Conservation (phyloP, 495 filamentous ascomycete species). For the Annulohypoxylon stygium region DNA sequence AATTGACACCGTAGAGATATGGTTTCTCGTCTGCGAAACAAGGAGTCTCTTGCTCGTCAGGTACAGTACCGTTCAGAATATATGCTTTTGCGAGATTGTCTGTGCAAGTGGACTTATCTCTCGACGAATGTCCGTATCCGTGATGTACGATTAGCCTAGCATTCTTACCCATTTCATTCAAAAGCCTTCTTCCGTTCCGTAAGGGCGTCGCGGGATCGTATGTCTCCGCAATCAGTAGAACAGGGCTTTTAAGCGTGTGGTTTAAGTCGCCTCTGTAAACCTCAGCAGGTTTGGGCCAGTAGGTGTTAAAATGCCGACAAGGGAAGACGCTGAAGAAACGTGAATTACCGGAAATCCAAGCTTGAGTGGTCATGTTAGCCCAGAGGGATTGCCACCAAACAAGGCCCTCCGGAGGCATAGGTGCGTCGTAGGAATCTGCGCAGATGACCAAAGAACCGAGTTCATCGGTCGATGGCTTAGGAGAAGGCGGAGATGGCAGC, state of each 20-base stretch:
- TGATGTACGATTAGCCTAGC: slow-evolving; percentile 61
- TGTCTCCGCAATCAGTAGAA: slow-evolving; percentile 61
- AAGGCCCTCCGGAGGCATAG: slow-evolving; percentile 53
- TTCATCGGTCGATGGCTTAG: slow-evolving; percentile 51
- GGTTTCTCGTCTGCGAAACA: slow-evolving; percentile 62
- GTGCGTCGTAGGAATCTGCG: slow-evolving; percentile 58
- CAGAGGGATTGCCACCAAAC: slow-evolving; percentile 60
- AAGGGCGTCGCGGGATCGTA: slow-evolving; percentile 64
- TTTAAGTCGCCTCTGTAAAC: slow-evolving; percentile 60
- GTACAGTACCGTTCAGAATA: slow-evolving; percentile 55
- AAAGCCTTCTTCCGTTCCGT: slow-evolving; percentile 57
- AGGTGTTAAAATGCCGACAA: slow-evolving; percentile 57
- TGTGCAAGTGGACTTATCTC: slow-evolving; percentile 59
- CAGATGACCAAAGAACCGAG: slow-evolving; percentile 59
- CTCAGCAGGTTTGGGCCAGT: slow-evolving; percentile 60
- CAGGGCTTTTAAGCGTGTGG: slow-evolving; percentile 56
- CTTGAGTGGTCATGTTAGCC: slow-evolving; percentile 57
- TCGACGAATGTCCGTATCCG: slow-evolving; percentile 61
- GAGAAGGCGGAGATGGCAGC: slow-evolving; percentile 45
- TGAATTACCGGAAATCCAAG: slow-evolving; percentile 61
- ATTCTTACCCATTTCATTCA: slow-evolving; percentile 59
- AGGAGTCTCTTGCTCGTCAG: slow-evolving; percentile 53
- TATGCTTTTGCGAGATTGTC: slow-evolving; percentile 54
- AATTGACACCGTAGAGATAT: slow-evolving; percentile 53
- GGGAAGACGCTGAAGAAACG: slow-evolving; percentile 59